Evolutionary conservation across 306 rosid genomes (phyloP).

Genomic region (Prunus mongolica): DNA sequence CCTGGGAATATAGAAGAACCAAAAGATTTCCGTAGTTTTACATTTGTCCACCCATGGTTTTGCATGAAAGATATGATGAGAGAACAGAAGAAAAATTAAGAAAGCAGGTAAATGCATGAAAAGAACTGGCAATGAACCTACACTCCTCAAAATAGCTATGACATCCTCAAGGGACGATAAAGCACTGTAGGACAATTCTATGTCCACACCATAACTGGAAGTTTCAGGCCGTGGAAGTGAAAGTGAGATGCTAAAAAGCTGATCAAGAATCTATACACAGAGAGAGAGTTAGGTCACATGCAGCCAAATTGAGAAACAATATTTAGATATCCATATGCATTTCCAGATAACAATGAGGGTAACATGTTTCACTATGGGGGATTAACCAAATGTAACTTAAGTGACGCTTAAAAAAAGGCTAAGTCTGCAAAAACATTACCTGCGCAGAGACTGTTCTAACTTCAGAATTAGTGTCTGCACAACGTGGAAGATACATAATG

Average conservation of each 20-base stretch:
- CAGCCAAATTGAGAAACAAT: not conserved
- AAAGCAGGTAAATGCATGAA: slow-evolving; percentile 3
- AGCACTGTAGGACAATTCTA: slow-evolving; percentile 78
- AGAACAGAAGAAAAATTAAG: slow-evolving; percentile 1
- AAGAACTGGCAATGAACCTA: slow-evolving; percentile 40
- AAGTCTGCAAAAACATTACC: slow-evolving; percentile 32
- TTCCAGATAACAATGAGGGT: not conserved
- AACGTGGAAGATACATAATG: slow-evolving; percentile 86
- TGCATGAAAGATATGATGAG: slow-evolving; percentile 3
- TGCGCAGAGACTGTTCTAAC: slow-evolving; percentile 92
- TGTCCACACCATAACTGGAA: slow-evolving; percentile 54
- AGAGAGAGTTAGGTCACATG: not conserved
- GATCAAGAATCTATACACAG: slow-evolving; percentile 72
- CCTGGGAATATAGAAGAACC: slow-evolving; percentile 51
- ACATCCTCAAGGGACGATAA: slow-evolving; percentile 94
- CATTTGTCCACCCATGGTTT: slow-evolving; percentile 13
- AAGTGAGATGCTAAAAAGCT: slow-evolving; percentile 83
- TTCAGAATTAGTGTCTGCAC: slow-evolving; percentile 88
- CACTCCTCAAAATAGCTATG: slow-evolving; percentile 88
- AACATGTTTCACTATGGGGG: slow-evolving; percentile 11
- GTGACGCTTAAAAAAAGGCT: slow-evolving; percentile 5
- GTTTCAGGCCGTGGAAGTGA: slow-evolving; percentile 78
- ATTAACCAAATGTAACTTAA: not conserved
- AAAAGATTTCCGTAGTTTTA: slow-evolving; percentile 19
- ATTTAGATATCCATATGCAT: not conserved